Evolutionary conservation across 192 early-diverging fungal species (phyloP).

Genomic region (Coemansia sp.): DNA sequence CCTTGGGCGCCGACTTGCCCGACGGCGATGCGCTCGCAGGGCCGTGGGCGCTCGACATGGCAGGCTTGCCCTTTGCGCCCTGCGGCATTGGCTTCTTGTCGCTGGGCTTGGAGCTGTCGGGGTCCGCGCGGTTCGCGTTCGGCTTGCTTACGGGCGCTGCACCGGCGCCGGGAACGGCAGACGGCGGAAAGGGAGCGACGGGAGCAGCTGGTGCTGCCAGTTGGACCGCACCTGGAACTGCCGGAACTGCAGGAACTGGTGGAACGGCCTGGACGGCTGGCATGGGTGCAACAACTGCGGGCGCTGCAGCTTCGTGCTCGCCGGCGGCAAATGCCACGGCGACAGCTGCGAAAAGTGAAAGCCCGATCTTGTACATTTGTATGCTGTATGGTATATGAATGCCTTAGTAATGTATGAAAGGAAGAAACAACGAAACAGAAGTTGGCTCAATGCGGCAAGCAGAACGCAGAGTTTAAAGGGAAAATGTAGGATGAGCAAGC

Average conservation of each 20-base stretch:
- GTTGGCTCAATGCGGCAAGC: not conserved
- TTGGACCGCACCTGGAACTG: conserved; percentile 1
- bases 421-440: not conserved
- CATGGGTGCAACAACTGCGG: conserved; percentile 16
- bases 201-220: conserved; percentile 7
- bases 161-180: conserved; percentile 6
- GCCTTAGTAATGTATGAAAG: not conserved
- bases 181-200: conserved; percentile 12
- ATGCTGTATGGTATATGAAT: not conserved
- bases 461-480: too few species aligned
- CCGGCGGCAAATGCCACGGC: conserved; percentile 16
- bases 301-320: conserved; percentile 12
- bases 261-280: conserved; percentile 4
- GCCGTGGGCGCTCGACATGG: conserved; percentile 6
- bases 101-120: not conserved
- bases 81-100: conserved; percentile 17
- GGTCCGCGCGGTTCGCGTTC: conserved; percentile 8
- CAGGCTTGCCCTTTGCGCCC: conserved; percentile 22
- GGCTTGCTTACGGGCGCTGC: not conserved
- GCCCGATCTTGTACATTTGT: conserved; percentile 29
- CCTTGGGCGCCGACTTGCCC: conserved; percentile 17
- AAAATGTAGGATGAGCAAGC: too few species aligned
- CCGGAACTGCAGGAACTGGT: not conserved
- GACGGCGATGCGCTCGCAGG: conserved; percentile 8
- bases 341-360: conserved; percentile 19